phyloP scores from a whole-genome alignment of 1,284 basidiomycete genomes.

The Trichosporon coremiiforme region DNA sequence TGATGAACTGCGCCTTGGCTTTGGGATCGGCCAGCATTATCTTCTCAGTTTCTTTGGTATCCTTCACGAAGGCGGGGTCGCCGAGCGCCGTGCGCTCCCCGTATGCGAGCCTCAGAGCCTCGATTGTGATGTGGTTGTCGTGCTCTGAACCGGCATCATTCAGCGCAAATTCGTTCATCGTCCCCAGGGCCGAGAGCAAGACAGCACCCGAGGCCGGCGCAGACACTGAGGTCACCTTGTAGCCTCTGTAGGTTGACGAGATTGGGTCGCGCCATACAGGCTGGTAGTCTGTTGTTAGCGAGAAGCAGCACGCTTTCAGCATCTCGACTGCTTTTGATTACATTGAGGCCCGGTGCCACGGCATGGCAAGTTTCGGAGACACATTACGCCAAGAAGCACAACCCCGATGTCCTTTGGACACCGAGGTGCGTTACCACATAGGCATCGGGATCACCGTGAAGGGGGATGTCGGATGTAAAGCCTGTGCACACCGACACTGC shows the following conservation, averaged over 20 bases:
- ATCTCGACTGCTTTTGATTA: no score
- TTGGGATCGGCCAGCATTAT: constrained; percentile 31
- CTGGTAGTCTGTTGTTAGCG: constrained; percentile 35
- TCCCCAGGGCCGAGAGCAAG: constrained; percentile 44
- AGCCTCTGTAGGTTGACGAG: constrained; percentile 35
- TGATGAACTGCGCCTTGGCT: constrained; percentile 5
- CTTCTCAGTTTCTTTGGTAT: constrained; percentile 36
- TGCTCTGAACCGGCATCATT: constrained; percentile 13
- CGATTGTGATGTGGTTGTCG: constrained; percentile 42
- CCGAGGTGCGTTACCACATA: no score
- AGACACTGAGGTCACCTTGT: constrained; percentile 42
- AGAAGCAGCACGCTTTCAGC: background rate
- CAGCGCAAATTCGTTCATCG: constrained; percentile 35
- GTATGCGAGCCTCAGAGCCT: constrained; percentile 46
- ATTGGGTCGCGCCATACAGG: constrained; percentile 39
- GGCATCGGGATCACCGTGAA: no score
- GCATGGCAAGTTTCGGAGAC: no score
- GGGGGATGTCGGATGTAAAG: background rate
- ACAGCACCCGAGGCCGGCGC: constrained; percentile 51
- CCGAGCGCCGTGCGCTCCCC: constrained; percentile 48
- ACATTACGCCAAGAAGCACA: no score
- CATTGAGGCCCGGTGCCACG: no score
- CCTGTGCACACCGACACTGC: background rate
- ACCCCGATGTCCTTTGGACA: background rate
- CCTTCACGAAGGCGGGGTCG: constrained; percentile 46